phyloP scores from a whole-genome alignment of 2,329 filamentous ascomycete species.

The Phoma sp. region DNA sequence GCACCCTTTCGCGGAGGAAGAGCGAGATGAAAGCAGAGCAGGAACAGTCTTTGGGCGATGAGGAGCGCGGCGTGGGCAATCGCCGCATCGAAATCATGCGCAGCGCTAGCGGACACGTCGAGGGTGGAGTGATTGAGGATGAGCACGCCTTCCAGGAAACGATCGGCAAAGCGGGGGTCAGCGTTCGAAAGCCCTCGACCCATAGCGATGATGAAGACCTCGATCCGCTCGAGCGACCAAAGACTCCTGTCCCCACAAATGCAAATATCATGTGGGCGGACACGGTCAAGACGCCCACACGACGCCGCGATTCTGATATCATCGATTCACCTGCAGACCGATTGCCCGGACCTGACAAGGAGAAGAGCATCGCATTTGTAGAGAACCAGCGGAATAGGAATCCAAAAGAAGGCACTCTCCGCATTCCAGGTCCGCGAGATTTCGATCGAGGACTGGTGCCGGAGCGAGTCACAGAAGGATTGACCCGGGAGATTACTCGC shows the following conservation, averaged over 20 bases:
- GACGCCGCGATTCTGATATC: constrained; percentile 67
- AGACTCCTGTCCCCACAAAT: constrained; percentile 19
- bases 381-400: constrained; percentile 83
- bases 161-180: constrained; percentile 38
- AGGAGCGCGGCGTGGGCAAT: constrained; percentile 70
- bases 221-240: constrained; percentile 26
- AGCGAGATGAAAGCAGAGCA: constrained; percentile 56
- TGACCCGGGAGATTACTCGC: constrained; percentile 29
- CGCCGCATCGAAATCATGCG: constrained; percentile 73
- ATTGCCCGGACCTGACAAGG: constrained; percentile 64
- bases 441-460: constrained; percentile 83
- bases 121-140: constrained; percentile 67
- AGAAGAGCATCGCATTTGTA: constrained; percentile 87
- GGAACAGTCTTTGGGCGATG: constrained; percentile 54
- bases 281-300: constrained; percentile 38
- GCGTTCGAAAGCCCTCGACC: constrained; percentile 4
- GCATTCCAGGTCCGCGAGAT: constrained; percentile 91
- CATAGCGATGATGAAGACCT: constrained; percentile 27
- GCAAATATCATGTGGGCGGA: constrained; percentile 35
- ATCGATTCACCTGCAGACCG: constrained; percentile 66
- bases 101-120: constrained; percentile 58
- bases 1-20: constrained; percentile 64
- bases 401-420: constrained; percentile 73
- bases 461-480: constrained; percentile 59
- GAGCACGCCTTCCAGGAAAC: constrained; percentile 55